Percentiles rank a stretch among this genome's conserved stretches.
Evolutionary conservation across 441 rosid species (phyloP).

Genomic region (Corymbia calophylla): DNA sequence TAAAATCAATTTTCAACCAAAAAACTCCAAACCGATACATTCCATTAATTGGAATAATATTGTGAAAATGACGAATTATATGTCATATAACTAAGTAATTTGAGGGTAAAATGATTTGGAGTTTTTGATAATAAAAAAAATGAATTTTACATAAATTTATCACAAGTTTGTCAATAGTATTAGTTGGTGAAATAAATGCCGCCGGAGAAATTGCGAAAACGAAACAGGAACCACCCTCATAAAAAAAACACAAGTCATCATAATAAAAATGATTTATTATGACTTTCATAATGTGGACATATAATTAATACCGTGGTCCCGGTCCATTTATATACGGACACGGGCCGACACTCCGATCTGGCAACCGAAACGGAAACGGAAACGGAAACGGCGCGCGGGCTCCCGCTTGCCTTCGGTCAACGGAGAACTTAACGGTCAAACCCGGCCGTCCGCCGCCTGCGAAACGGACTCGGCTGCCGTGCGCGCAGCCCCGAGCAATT

Average conservation of each 20-base stretch:
- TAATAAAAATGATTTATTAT: too few relatives aligned
- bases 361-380: not conserved
- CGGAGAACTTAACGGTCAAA: not conserved
- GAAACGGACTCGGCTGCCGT: not conserved
- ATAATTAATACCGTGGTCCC: not conserved
- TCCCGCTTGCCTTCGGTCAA: not conserved
- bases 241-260: not conserved
- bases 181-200: not conserved
- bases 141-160: too few relatives aligned
- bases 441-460: not conserved
- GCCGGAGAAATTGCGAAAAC: not conserved
- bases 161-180: too few relatives aligned
- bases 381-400: not conserved
- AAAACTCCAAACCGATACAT: too few relatives aligned
- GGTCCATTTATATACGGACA: not conserved
- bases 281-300: not conserved
- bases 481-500: not conserved
- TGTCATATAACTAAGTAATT: too few relatives aligned
- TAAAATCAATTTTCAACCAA: too few relatives aligned
- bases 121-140: too few relatives aligned
- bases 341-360: not conserved
- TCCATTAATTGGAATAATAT: too few relatives aligned
- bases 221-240: not conserved
- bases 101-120: too few relatives aligned
- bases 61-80: too few relatives aligned